These are phyloP conservation scores for Amaranthus palmeri DNA, from an alignment of 148 eudicot species.

Conservation along the genomic window DNA sequence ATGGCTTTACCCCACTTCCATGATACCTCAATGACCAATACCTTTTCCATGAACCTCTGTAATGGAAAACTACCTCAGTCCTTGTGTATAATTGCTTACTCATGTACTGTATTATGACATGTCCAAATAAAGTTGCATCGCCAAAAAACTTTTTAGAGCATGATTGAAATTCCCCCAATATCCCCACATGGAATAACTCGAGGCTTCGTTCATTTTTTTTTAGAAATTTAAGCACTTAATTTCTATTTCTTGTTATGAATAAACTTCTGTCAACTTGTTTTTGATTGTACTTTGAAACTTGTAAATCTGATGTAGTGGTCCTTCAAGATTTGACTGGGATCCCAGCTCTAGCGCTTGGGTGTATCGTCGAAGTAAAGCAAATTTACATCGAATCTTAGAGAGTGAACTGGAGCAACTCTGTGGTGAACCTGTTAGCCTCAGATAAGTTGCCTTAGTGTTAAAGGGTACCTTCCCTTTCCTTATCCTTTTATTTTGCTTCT, in stretches of 20 bases:
- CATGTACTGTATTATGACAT: background rate
- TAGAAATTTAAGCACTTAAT: background rate
- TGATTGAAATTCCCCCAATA: background rate
- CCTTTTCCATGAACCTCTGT: too few relatives aligned
- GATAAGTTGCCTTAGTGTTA: constrained; percentile 20
- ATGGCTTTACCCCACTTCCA: too few relatives aligned
- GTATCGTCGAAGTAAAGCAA: constrained; percentile 53
- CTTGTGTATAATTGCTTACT: too few relatives aligned
- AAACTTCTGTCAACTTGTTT: background rate
- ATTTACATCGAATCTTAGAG: constrained; percentile 41
- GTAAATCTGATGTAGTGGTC: constrained; percentile 52
- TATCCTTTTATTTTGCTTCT: background rate
- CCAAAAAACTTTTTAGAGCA: background rate
- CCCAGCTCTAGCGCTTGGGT: constrained; percentile 49
- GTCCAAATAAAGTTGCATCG: background rate
- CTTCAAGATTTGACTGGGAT: constrained; percentile 81
- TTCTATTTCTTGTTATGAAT: background rate
- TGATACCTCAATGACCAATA: too few relatives aligned
- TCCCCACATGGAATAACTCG: background rate
- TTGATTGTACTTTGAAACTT: background rate
- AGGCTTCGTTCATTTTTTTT: background rate
- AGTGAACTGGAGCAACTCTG: constrained; percentile 64
- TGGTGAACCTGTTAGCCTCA: constrained; percentile 52
- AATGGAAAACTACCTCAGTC: too few relatives aligned
- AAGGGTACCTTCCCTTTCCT: background rate